Evolutionary conservation across 1,284 basidiomycete genomes (phyloP), one percentile per base, ranked within the genome.

Genomic region (Ceratorhiza oryzae-sativae): DNA sequence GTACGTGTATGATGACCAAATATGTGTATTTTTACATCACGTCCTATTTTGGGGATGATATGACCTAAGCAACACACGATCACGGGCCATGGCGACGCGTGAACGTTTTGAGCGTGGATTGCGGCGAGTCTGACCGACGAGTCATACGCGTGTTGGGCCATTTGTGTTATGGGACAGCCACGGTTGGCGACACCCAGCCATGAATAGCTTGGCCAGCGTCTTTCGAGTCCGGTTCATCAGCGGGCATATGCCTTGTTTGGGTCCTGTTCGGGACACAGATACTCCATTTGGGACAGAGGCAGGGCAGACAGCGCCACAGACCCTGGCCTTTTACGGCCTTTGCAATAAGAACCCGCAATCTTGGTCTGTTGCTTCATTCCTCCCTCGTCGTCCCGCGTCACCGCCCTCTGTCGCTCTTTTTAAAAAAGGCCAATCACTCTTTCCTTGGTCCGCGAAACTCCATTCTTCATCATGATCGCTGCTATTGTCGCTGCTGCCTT

Each of bases 381-480:
- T 10, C 55, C 49, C 49, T 61, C 39, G 23, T 23, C 27, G 9
- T 9, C 4, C 51, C 49, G 49, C 27, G 10, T 30, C 32, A 45
- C 32, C 18, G 18, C 25, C 30, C 32, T 42, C n/a, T 10, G 32
- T 39, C 62, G 62, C 48, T 65, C 62, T n/a, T n/a, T n/a, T 65
- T 65, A 65, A 46, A 51, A 34, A n/a, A 36, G 30, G 32, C 39
- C 39, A n/a, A 6, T 23, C 55, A 30, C 58, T 60, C 58, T 23
- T 39, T 60, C 10, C 15, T 30, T 42, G 10, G 3, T 18, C 15
- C n/a, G 4, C n/a, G 18, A 42, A 23, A 39, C 30, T 39, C 30
- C 49, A 36, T 53, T 53, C 30, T 53, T 65, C 51, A 10, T 27
- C 39, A 23, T 60, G 34, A 27, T 68, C 10, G 42, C 42, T 67